Percentiles rank a stretch among this genome's conserved stretches.
Conservation (phyloP, 2,329 filamentous ascomycete genomes). For the Fusarium sp. region DNA sequence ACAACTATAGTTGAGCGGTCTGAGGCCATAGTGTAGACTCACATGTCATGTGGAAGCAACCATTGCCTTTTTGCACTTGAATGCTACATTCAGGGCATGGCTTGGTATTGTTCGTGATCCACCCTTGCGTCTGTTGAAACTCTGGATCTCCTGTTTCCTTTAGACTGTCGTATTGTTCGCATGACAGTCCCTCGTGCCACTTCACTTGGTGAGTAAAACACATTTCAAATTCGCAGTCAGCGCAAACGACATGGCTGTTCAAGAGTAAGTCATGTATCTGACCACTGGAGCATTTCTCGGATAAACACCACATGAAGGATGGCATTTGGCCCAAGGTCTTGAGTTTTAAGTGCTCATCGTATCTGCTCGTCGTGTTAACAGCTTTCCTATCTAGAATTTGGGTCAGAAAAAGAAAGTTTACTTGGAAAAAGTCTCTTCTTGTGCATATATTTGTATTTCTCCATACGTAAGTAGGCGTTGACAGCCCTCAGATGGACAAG, state of each 20-base stretch:
- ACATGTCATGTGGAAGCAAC: constrained; percentile 25
- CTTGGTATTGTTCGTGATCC: constrained; percentile 4
- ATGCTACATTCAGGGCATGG: constrained; percentile 8
- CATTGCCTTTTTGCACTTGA: constrained; percentile 11
- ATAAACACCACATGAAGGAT: constrained; percentile 18
- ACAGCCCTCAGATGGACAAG: background rate
- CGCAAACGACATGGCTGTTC: constrained; percentile 2
- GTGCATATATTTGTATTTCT: constrained; percentile 6
- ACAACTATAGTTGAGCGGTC: background rate
- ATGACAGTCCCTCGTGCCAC: constrained; percentile 7
- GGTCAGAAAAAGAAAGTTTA: background rate
- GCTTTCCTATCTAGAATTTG: background rate
- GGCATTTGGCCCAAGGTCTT: background rate
- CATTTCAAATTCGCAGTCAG: constrained; percentile 15
- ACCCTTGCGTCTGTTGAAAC: background rate
- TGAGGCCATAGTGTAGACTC: background rate
- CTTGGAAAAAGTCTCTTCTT: constrained; percentile 1
- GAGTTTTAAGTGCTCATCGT: constrained; percentile 15
- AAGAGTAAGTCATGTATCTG: constrained; percentile 5
- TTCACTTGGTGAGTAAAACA: constrained; percentile 11
- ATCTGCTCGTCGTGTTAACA: background rate
- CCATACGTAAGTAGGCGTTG: background rate
- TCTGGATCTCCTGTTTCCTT: background rate
- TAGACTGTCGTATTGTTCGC: background rate
- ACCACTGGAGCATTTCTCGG: background rate